A percentile compares a stretch with the other conserved stretches of the same genome.
These are phyloP conservation scores for Aurinia saxatilis DNA, from an alignment of 345 rosid genomes.

Conservation along the genomic window DNA sequence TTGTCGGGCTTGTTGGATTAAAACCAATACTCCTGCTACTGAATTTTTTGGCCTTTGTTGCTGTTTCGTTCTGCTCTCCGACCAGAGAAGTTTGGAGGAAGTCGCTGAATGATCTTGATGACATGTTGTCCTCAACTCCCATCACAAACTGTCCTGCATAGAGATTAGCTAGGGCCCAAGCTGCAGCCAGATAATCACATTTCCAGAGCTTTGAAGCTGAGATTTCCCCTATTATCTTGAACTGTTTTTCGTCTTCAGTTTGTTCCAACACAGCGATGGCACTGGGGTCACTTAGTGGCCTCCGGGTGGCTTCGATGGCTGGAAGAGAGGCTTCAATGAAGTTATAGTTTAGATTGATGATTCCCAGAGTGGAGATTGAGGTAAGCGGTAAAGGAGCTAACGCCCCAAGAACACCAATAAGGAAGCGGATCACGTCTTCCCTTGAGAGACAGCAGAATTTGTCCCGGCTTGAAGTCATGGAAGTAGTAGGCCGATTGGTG, in stretches of 20 bases:
- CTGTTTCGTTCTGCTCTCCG: constrained; percentile 23
- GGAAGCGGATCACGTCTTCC: constrained; percentile 86
- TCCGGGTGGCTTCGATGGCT: constrained; percentile 52
- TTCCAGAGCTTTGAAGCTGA: constrained; percentile 93
- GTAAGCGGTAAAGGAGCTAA: constrained; percentile 92
- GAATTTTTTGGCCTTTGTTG: constrained; percentile 57
- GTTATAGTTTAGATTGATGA: constrained; percentile 51
- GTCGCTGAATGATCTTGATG: constrained; percentile 55
- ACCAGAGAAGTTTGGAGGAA: constrained; percentile 39
- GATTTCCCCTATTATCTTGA: constrained; percentile 81
- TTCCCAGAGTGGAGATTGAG: constrained; percentile 64
- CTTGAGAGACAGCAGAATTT: constrained; percentile 95
- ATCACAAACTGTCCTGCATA: constrained; percentile 92
- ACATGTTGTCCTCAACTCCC: constrained; percentile 82
- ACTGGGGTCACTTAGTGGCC: constrained; percentile 59
- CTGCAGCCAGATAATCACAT: constrained; percentile 85
- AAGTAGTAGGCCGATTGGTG: constrained; percentile 52
- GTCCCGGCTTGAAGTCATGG: constrained; percentile 42
- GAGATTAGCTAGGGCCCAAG: constrained; percentile 93
- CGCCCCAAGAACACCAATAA: constrained; percentile 96
- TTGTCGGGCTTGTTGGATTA: constrained; percentile 45
- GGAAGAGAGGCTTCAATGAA: constrained; percentile 65
- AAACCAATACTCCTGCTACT: constrained; percentile 96
- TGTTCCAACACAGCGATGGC: constrained; percentile 75
- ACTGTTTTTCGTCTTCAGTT: constrained; percentile 40